These are phyloP conservation scores for Leccinum pallidistipes DNA, from an alignment of 1,284 basidiomycete species.

Conservation along the genomic window DNA sequence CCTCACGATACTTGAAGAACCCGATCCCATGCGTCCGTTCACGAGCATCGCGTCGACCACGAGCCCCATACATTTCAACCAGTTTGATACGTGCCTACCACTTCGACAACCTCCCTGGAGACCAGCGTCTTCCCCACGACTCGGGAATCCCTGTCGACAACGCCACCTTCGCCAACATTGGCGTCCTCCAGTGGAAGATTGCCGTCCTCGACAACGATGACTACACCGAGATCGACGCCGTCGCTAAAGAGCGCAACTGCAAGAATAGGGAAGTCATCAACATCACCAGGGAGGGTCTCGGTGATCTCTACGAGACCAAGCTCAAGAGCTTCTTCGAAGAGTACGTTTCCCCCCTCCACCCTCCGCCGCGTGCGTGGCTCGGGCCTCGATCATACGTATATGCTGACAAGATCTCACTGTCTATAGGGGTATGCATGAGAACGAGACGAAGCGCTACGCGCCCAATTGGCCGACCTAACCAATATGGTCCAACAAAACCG, in stretches of 20 bases:
- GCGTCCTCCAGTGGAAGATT: constrained; percentile 64
- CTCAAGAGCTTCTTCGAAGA: constrained; percentile 81
- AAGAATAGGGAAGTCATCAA: constrained; percentile 79
- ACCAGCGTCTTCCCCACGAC: constrained; percentile 79
- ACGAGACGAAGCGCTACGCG: constrained; percentile 65
- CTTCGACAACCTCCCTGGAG: constrained; percentile 74
- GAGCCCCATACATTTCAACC: background rate
- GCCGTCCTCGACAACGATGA: constrained; percentile 38
- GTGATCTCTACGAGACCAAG: constrained; percentile 69
- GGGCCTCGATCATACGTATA: background rate
- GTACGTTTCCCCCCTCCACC: constrained; percentile 40
- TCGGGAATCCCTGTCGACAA: constrained; percentile 52
- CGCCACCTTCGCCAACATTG: constrained; percentile 52
- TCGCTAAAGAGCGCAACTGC: constrained; percentile 69
- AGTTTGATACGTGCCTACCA: constrained; percentile 76
- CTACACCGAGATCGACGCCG: constrained; percentile 55
- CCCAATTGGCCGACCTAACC: constrained; percentile 65
- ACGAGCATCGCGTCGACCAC: constrained; percentile 61
- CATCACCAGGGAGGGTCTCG: constrained; percentile 67
- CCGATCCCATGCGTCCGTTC: constrained; percentile 75
- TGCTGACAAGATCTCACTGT: constrained; percentile 2
- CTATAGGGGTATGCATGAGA: constrained; percentile 82
- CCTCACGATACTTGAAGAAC: constrained; percentile 40
- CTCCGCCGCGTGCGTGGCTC: too few relatives aligned
- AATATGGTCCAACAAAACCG: constrained; percentile 65